Conservation (phyloP, 2,329 filamentous ascomycete species). For the Colletotrichum orbiculare region DNA sequence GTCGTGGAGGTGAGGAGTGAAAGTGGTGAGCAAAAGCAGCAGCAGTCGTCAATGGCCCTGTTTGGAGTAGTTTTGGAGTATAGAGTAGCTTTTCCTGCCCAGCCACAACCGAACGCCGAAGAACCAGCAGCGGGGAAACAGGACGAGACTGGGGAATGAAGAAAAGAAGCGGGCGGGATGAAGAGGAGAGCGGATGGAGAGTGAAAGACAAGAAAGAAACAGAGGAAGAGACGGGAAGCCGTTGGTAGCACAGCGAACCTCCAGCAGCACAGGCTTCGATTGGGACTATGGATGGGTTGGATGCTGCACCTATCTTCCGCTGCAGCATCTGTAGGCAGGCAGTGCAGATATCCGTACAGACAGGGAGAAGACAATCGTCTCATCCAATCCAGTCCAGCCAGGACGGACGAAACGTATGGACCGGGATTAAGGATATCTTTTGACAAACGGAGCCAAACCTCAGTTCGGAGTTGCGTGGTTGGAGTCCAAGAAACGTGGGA, state of each 20-base stretch:
- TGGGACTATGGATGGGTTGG: too few species aligned
- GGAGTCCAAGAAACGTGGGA: not conserved
- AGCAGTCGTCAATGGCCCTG: not conserved
- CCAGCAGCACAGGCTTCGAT: too few species aligned
- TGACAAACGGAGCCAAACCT: not conserved
- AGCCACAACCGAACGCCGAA: not conserved
- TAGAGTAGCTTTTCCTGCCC: too few species aligned
- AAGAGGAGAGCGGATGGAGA: not conserved
- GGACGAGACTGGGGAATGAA: not conserved
- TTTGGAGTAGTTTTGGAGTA: too few species aligned
- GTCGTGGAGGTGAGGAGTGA: not conserved
- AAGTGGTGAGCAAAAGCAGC: not conserved
- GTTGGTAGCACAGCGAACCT: not conserved
- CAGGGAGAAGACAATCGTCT: too few species aligned
- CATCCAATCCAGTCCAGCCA: too few species aligned
- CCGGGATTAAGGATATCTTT: not conserved
- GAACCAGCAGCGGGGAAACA: not conserved
- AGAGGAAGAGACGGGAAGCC: not conserved
- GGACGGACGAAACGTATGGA: too few species aligned
- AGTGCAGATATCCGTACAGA: too few species aligned
- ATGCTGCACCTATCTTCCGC: too few species aligned
- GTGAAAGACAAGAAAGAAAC: not conserved
- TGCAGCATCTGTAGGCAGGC: too few species aligned
- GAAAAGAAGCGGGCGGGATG: not conserved
- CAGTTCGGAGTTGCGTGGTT: not conserved